phyloP scores from a whole-genome alignment of 2,329 filamentous ascomycete species.

The Neonectria faginata region DNA sequence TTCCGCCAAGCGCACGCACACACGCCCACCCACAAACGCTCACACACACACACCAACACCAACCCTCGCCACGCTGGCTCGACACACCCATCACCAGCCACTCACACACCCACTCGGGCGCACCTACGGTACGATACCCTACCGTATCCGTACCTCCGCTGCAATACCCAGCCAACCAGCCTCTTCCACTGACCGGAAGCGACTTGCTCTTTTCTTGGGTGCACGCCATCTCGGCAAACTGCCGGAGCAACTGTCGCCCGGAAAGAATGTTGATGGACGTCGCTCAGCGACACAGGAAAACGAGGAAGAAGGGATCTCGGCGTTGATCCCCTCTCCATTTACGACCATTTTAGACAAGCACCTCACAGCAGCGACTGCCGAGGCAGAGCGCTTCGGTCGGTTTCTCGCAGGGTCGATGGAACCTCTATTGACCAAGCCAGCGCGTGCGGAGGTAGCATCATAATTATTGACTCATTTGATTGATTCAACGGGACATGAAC shows the following conservation, averaged over 20 bases:
- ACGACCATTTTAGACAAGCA: constrained; percentile 15
- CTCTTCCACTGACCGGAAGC: constrained; percentile 12
- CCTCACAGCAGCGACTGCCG: constrained; percentile 31
- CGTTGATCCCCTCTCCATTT: constrained; percentile 2
- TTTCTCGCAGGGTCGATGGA: constrained; percentile 16
- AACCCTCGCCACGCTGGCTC: constrained; percentile 21
- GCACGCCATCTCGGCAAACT: constrained; percentile 22
- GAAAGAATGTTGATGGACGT: constrained; percentile 5
- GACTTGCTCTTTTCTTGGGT: constrained; percentile 11
- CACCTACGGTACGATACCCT: constrained; percentile 6
- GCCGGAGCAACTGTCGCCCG: constrained; percentile 9
- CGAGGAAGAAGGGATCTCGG: neutral
- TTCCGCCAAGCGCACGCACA: constrained; percentile 12
- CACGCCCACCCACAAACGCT: neutral
- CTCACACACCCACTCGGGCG: constrained; percentile 10
- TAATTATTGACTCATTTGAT: constrained; percentile 13
- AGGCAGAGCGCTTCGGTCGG: constrained; percentile 43
- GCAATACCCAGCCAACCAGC: constrained; percentile 17
- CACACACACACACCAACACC: constrained; percentile 1
- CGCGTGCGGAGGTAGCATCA: neutral
- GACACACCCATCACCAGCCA: constrained; percentile 20
- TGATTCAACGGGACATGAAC: constrained; percentile 18
- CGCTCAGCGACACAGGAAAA: neutral
- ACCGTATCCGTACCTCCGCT: neutral
- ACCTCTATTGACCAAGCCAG: constrained; percentile 4